Conservation (phyloP, 2,329 filamentous ascomycete genomes). For the Trichophyton simii region DNA sequence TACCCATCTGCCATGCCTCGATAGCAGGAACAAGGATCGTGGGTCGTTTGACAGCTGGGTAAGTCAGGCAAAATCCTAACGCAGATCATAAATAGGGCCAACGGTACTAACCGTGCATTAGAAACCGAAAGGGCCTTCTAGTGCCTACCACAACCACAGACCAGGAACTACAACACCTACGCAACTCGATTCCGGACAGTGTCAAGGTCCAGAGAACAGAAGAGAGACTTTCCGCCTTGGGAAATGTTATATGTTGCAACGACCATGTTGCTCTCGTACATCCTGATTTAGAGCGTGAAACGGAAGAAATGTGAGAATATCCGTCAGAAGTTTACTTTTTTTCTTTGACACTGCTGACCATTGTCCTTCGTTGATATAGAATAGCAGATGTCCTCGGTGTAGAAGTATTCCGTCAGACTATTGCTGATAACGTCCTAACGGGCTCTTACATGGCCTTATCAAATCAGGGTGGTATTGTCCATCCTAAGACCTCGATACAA, state of each 20-base stretch:
- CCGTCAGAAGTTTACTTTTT: not conserved
- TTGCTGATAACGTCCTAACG: constrained; percentile 92
- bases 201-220: constrained; percentile 97
- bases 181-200: constrained; percentile 81
- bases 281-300: constrained; percentile 92
- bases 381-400: constrained; percentile 73
- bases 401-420: constrained; percentile 63
- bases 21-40: constrained; percentile 96
- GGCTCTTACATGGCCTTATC: constrained; percentile 93
- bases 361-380: constrained; percentile 15
- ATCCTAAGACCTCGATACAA: constrained; percentile 92
- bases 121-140: constrained; percentile 91
- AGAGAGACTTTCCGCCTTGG: constrained; percentile 86
- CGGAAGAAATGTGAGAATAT: constrained; percentile 64
- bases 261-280: constrained; percentile 95
- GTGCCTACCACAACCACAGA: constrained; percentile 94
- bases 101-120: constrained; percentile 21
- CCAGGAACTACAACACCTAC: constrained; percentile 93
- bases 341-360: not conserved
- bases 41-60: constrained; percentile 86
- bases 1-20: constrained; percentile 91
- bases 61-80: constrained; percentile 23
- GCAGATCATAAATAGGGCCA: too few species aligned
- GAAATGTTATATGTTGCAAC: constrained; percentile 93
- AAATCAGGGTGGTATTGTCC: constrained; percentile 92